A percentile compares a stretch with the other conserved stretches of the same genome.
phyloP scores from a whole-genome alignment of 129 eudicot species.

The Flaveria brownii region DNA sequence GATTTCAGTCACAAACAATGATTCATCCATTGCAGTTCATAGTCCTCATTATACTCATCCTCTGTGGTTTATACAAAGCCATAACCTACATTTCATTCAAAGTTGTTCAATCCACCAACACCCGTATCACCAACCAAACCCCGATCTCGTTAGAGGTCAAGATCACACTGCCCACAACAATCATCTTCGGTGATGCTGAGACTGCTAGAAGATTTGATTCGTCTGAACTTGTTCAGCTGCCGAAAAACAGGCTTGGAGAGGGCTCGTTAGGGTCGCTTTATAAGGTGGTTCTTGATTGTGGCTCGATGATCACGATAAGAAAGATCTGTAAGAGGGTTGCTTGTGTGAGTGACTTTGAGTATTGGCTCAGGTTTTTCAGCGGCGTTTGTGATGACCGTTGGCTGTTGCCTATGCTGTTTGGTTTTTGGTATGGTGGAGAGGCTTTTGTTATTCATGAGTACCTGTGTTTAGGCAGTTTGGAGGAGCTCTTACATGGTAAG shows the following conservation, averaged over 20 bases:
- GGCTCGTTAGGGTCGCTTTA: conserved; percentile 52
- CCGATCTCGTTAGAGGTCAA: conserved; percentile 44
- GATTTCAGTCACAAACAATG: conserved; percentile 26
- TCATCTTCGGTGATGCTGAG: conserved; percentile 43
- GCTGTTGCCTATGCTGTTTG: conserved; percentile 38
- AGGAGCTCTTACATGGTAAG: conserved; percentile 52
- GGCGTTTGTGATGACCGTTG: conserved; percentile 30
- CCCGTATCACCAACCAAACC: conserved; percentile 37
- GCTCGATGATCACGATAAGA: conserved; percentile 39
- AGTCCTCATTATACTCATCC: conserved; percentile 16
- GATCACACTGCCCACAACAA: conserved; percentile 43
- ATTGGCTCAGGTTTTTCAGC: conserved; percentile 47
- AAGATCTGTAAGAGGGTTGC: conserved; percentile 32
- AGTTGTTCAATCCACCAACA: conserved; percentile 25
- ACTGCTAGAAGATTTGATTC: conserved; percentile 31
- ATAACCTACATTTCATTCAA: conserved; percentile 20
- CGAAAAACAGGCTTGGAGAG: conserved; percentile 45
- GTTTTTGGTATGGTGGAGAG: conserved; percentile 50
- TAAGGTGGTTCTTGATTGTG: conserved; percentile 43
- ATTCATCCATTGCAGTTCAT: conserved; percentile 20
- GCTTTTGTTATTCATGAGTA: conserved; percentile 49
- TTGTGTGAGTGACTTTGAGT: conserved; percentile 32
- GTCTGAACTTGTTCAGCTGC: conserved; percentile 46
- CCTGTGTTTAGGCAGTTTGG: conserved; percentile 53
- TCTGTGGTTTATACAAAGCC: conserved; percentile 31